These are phyloP conservation scores for Artomyces pyxidatus DNA, from an alignment of 768 basidiomycete species.

Conservation along the genomic window DNA sequence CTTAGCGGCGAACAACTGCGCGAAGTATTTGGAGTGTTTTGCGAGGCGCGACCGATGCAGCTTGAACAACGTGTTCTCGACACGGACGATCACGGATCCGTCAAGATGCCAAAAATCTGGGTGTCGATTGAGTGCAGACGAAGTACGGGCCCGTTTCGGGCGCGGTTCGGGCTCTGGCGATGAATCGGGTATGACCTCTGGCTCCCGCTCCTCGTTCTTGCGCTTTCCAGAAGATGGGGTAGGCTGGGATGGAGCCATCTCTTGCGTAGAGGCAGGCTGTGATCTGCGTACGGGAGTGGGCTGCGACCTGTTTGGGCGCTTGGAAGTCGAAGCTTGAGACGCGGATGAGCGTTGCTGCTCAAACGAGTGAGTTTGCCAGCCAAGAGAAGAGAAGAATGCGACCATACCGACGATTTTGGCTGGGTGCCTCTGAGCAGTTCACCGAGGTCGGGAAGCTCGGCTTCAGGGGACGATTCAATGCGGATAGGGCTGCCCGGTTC, in stretches of 20 bases:
- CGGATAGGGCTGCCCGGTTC: too few species aligned
- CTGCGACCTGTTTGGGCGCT: too few species aligned
- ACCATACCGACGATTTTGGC: background rate
- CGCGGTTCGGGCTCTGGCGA: background rate
- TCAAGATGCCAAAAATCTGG: constrained; percentile 27
- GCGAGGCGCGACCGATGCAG: constrained; percentile 29
- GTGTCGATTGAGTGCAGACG: constrained; percentile 1
- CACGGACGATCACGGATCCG: constrained; percentile 28
- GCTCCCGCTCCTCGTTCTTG: background rate
- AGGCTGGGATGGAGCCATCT: too few species aligned
- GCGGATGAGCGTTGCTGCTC: too few species aligned
- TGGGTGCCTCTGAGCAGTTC: background rate
- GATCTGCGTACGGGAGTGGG: too few species aligned
- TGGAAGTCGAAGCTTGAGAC: too few species aligned
- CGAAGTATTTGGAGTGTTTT: constrained; percentile 27
- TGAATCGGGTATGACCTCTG: background rate
- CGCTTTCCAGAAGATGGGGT: background rate
- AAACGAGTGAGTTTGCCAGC: background rate
- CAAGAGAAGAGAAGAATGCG: background rate
- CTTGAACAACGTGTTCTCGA: constrained; percentile 27
- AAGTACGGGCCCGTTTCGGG: background rate
- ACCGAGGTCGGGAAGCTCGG: background rate
- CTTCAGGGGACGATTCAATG: background rate
- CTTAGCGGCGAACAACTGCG: constrained; percentile 15
- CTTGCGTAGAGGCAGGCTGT: too few species aligned